Conservation (phyloP, 2,329 filamentous ascomycete genomes). For the Pyrenophora seminiperda region DNA sequence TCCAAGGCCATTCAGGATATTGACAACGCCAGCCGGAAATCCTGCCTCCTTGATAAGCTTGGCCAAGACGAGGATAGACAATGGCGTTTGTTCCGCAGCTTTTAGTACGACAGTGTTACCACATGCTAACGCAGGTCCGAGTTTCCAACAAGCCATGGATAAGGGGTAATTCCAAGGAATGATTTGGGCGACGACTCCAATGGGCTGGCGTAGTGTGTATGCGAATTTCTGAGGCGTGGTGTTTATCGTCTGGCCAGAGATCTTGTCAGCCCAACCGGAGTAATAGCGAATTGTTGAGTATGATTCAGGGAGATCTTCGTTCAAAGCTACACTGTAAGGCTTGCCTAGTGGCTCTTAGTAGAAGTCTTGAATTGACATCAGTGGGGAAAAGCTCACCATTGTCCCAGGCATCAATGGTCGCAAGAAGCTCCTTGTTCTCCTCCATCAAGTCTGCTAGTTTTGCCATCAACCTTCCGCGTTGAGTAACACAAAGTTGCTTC, state of each 20-base stretch:
- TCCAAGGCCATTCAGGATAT: conserved; percentile 63
- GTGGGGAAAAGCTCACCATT: conserved; percentile 59
- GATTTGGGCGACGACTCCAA: conserved; percentile 26
- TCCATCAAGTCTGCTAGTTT: conserved; percentile 40
- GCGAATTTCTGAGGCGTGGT: conserved; percentile 70
- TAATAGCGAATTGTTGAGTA: conserved; percentile 67
- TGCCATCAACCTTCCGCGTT: conserved; percentile 28
- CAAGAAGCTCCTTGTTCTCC: conserved; percentile 26
- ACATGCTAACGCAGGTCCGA: conserved; percentile 61
- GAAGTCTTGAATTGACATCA: neutral
- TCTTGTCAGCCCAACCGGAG: conserved; percentile 77
- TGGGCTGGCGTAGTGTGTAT: conserved; percentile 59
- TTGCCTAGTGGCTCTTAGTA: conserved; percentile 51
- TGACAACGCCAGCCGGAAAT: conserved; percentile 53
- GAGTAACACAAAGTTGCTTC: conserved; percentile 20
- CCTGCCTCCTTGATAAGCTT: conserved; percentile 63
- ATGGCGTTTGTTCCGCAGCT: conserved; percentile 61
- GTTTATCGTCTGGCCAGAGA: conserved; percentile 70
- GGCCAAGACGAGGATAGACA: conserved; percentile 47
- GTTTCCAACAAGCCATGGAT: conserved; percentile 56
- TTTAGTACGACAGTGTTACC: conserved; percentile 62
- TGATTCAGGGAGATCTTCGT: conserved; percentile 65
- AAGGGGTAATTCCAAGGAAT: conserved; percentile 52
- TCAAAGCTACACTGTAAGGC: conserved; percentile 65
- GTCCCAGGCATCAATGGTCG: conserved; percentile 63